Evolutionary conservation across 2,329 filamentous ascomycete species (phyloP).

Genomic region (Cladosporium austrohemisphaericum): DNA sequence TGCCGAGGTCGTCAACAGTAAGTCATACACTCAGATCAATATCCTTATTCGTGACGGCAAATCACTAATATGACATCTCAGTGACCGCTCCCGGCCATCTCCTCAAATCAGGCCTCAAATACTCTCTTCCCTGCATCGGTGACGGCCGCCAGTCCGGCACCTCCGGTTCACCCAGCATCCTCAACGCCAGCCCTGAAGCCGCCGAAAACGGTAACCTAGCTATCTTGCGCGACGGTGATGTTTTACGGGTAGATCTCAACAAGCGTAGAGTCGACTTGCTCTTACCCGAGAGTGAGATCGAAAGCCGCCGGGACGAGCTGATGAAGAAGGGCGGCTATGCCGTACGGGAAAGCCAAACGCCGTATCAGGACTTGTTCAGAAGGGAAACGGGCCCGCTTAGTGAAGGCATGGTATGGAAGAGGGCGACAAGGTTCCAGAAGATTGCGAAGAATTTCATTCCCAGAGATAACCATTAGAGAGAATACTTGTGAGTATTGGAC

Average conservation of each 20-base stretch:
- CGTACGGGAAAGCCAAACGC: constrained; percentile 28
- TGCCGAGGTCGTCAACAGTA: constrained; percentile 31
- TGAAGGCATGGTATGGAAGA: constrained; percentile 31
- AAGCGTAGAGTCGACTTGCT: constrained; percentile 50
- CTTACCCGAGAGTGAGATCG: constrained; percentile 42
- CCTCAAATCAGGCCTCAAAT: constrained; percentile 36
- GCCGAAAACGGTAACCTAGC: constrained; percentile 53
- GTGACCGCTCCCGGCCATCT: constrained; percentile 29
- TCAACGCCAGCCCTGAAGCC: constrained; percentile 56
- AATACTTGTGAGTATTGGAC: no score
- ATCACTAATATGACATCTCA: no score
- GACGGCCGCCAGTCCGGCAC: constrained; percentile 56
- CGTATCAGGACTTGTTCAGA: constrained; percentile 31
- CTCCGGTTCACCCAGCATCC: constrained; percentile 52
- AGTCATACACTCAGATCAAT: neutral
- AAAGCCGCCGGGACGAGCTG: constrained; percentile 34
- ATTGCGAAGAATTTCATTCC: constrained; percentile 28
- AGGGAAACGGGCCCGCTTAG: constrained; percentile 29
- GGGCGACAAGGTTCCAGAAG: constrained; percentile 26
- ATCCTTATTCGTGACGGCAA: no score
- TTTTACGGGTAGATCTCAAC: constrained; percentile 48
- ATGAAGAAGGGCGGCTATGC: constrained; percentile 27
- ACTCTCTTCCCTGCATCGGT: constrained; percentile 47
- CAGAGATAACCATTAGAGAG: constrained; percentile 32
- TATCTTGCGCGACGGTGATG: constrained; percentile 49